phyloP scores from a whole-genome alignment of 345 rosid genomes.

The Camelina hispida region DNA sequence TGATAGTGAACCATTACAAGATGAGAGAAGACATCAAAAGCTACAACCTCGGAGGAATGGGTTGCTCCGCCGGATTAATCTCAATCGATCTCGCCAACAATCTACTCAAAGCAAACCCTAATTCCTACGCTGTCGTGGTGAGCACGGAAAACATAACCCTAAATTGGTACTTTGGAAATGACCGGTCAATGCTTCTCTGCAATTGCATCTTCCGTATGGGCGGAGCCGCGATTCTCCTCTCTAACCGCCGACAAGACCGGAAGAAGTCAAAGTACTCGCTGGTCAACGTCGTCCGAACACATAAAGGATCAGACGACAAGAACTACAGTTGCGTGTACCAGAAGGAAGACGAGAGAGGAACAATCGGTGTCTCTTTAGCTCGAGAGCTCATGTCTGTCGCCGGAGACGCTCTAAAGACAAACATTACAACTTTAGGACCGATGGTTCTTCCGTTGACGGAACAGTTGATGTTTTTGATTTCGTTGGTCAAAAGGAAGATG shows the following conservation, averaged over 20 bases:
- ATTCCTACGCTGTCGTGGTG: constrained; percentile 74
- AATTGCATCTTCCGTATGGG: constrained; percentile 97
- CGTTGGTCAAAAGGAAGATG: constrained; percentile 60
- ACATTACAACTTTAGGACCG: constrained; percentile 89
- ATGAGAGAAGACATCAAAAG: constrained; percentile 69
- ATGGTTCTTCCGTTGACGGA: constrained; percentile 73
- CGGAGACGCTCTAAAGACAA: constrained; percentile 86
- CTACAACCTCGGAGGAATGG: constrained; percentile 93
- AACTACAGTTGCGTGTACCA: constrained; percentile 79
- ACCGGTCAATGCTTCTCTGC: constrained; percentile 80
- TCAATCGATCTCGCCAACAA: constrained; percentile 73
- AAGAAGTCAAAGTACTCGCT: constrained; percentile 74
- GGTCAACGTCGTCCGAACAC: constrained; percentile 81
- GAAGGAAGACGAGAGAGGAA: constrained; percentile 73
- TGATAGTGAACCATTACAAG: constrained; percentile 82
- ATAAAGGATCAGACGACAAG: constrained; percentile 79
- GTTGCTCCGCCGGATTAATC: constrained; percentile 91
- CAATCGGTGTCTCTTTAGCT: constrained; percentile 78
- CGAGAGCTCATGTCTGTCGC: constrained; percentile 90
- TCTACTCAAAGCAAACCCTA: constrained; percentile 76
- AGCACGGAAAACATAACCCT: constrained; percentile 93
- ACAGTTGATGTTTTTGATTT: constrained; percentile 67
- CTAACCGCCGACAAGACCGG: constrained; percentile 64
- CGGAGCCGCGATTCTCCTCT: constrained; percentile 83
- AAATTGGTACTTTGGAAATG: constrained; percentile 85